Evolutionary conservation across 1,284 basidiomycete species (phyloP), one percentile per base, ranked within the genome.

Genomic region (Cutaneotrichosporon sp.): DNA sequence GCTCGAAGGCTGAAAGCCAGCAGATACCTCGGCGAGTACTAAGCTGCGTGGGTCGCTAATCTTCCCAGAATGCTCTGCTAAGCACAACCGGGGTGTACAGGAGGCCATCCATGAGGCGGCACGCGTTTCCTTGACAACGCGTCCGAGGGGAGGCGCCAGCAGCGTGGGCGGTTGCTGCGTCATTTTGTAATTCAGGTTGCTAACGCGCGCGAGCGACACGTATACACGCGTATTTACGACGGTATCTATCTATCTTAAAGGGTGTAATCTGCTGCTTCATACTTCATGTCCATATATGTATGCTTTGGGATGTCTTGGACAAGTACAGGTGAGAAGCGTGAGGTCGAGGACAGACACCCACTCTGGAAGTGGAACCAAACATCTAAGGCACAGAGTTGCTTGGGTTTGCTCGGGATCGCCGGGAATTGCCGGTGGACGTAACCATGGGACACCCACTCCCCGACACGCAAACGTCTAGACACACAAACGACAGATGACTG

Each of bases 81-180:
- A 94, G 72, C 88, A 92, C 66, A 93, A 96, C 66, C 82, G 93
- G 39, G 93, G 93, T 4, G 91, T 97, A 9, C 79, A 82, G 24
- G 91, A 97, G 70, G 90, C 92, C 5, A 92, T 97, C 66, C 82
- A 87, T 61, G 90, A 93, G 70, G 87, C 88, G 1, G 89, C 90
- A 0, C 81, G 87, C 5, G 88, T 92, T 5, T 87, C 90, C 8
- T 74, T 93, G 42, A 82, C 50, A 73, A 70, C 34, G 27, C 29
- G 27, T 2, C 20, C 42, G 2, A 27, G 19, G 5, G 42, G 41
- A 2, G 43, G 26, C 25, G 25, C 7, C 12, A 24, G 20, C 8
- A 10, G 29, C 29, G 29, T 20, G n/a, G 16, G 25, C 6, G 26
- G 37, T 26, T 11, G 46, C 19, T 49, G 46, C 46, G 17, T 32